These are phyloP conservation scores for Calonectria crousiana DNA, from an alignment of 2,329 filamentous ascomycete genomes.

Conservation along the genomic window DNA sequence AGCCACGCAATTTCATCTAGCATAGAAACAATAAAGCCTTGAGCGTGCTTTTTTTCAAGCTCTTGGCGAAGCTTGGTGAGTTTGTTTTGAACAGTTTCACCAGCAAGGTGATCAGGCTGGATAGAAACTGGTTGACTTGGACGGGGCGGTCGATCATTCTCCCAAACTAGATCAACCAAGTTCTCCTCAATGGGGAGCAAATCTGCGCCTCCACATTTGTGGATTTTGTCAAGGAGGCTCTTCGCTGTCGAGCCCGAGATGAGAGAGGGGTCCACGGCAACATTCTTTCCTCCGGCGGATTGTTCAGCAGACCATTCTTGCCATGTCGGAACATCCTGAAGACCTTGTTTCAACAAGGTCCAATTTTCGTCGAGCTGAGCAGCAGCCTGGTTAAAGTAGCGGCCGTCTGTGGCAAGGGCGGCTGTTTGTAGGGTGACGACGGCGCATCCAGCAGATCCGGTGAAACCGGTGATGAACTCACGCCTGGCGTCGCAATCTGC, in stretches of 20 bases:
- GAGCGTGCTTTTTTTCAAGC: constrained; percentile 87
- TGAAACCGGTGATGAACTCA: constrained; percentile 93
- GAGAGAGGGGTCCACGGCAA: constrained; percentile 91
- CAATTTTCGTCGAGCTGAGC: constrained; percentile 94
- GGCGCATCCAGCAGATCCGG: constrained; percentile 93
- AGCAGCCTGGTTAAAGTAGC: constrained; percentile 97
- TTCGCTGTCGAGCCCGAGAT: constrained; percentile 74
- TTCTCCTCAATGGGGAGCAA: constrained; percentile 84
- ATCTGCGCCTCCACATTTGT: constrained; percentile 84
- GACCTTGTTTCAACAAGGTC: constrained; percentile 90
- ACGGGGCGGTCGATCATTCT: constrained; percentile 75
- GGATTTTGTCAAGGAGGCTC: constrained; percentile 87
- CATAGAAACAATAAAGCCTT: constrained; percentile 92
- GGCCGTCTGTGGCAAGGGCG: constrained; percentile 91
- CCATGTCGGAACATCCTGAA: constrained; percentile 96
- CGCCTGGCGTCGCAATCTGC: constrained; percentile 93
- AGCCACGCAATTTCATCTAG: constrained; percentile 98
- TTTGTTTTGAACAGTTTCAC: constrained; percentile 86
- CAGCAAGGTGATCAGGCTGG: constrained; percentile 79
- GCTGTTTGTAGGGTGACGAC: constrained; percentile 89
- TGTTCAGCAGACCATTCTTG: constrained; percentile 95
- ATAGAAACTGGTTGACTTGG: constrained; percentile 83
- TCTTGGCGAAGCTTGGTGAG: constrained; percentile 90
- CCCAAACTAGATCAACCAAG: constrained; percentile 94
- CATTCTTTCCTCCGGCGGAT: constrained; percentile 85